Percentiles rank a stretch among this genome's conserved stretches.
Evolutionary conservation across 768 basidiomycete species (phyloP).

Genomic region (Tricholomella constricta): DNA sequence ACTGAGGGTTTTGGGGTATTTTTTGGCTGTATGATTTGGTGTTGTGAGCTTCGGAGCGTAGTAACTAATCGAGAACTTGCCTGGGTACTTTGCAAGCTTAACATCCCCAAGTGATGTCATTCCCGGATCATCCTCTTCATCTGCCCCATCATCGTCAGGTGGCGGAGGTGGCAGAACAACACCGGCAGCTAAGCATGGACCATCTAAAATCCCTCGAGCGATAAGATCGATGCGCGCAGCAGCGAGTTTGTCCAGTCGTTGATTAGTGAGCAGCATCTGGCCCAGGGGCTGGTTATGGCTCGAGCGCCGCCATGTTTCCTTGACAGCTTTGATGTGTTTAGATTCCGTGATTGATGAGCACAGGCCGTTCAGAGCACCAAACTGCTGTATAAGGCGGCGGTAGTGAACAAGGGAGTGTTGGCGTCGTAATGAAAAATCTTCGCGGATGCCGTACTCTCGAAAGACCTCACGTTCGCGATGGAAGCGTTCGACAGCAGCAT

Average conservation of each 20-base stretch:
- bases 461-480: background rate
- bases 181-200: background rate
- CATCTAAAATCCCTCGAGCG: constrained; percentile 1
- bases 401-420: constrained; percentile 8
- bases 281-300: constrained; percentile 5
- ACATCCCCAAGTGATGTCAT: constrained; percentile 8
- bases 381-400: constrained; percentile 3
- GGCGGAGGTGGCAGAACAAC: too few relatives aligned
- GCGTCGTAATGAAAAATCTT: constrained; percentile 2
- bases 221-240: background rate
- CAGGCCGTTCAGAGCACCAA: constrained; percentile 5
- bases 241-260: constrained; percentile 12
- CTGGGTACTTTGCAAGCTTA: background rate
- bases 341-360: too few relatives aligned
- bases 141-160: background rate
- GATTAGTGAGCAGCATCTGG: constrained; percentile 12
- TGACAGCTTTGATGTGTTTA: too few relatives aligned
- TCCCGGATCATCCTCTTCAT: background rate
- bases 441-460: background rate
- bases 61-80: background rate
- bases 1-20: too few relatives aligned
- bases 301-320: background rate
- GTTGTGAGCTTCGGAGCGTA: too few relatives aligned
- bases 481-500: background rate
- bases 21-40: too few relatives aligned